Percentiles rank a stretch among this genome's conserved stretches.
Conservation (phyloP, 805 yeast species). For the Suhomyces sp. region DNA sequence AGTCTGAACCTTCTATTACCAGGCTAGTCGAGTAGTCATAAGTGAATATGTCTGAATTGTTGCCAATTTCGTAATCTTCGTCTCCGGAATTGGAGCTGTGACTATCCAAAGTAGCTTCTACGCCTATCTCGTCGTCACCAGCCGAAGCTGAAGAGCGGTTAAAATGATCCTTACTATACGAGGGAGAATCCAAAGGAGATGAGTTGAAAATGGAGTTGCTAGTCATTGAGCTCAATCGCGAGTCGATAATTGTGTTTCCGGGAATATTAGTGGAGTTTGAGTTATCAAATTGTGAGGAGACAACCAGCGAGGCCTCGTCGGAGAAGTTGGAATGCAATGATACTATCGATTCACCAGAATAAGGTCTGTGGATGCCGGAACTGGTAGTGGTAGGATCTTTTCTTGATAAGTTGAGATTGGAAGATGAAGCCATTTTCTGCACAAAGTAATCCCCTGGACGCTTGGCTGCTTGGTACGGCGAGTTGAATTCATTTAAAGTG, state of each 20-base stretch:
- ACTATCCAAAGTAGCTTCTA: neutral
- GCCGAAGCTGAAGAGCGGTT: constrained; percentile 6
- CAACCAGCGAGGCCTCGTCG: constrained; percentile 35
- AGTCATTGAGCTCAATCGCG: constrained; percentile 39
- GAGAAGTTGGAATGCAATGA: constrained; percentile 32
- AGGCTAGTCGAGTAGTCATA: neutral
- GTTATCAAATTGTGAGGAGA: constrained; percentile 31
- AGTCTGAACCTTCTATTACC: neutral
- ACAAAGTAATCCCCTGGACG: constrained; percentile 43
- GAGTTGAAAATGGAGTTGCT: constrained; percentile 18
- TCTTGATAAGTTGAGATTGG: constrained; percentile 15
- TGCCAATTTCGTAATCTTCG: neutral
- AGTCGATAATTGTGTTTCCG: constrained; percentile 27
- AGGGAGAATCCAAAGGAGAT: constrained; percentile 19
- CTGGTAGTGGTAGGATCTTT: neutral
- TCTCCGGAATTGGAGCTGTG: constrained; percentile 3
- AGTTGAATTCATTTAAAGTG: constrained; percentile 14
- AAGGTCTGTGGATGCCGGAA: constrained; percentile 18
- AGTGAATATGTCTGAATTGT: constrained; percentile 1
- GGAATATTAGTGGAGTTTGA: neutral
- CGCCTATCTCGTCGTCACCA: constrained; percentile 1
- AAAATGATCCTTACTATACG: constrained; percentile 6
- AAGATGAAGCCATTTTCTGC: constrained; percentile 24
- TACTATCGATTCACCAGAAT: constrained; percentile 31
- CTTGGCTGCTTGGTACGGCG: constrained; percentile 12